These are phyloP conservation scores for Trypanosoma mega DNA, from an alignment of 208 protist genomes.

Conservation along the genomic window DNA sequence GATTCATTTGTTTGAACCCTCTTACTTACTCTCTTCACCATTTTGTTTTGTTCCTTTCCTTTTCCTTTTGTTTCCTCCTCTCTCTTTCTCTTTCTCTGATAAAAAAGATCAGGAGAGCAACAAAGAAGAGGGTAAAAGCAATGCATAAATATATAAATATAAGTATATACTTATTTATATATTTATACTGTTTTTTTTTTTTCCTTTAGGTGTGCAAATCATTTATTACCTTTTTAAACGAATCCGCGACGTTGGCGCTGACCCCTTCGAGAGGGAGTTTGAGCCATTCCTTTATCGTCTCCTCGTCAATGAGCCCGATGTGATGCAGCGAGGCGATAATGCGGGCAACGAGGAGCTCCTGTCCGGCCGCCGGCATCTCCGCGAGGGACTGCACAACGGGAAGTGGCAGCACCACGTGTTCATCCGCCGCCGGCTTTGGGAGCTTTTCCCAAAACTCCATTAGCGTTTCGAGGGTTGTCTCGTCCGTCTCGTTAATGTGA, in stretches of 20 bases:
- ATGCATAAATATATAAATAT: constrained; percentile 17
- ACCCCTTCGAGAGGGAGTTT: constrained; percentile 26
- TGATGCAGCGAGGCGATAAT: constrained; percentile 64
- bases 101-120: constrained; percentile 9
- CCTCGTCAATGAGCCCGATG: constrained; percentile 59
- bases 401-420: constrained; percentile 45
- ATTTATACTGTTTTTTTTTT: too few species aligned
- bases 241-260: constrained; percentile 11
- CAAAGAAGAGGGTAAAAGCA: constrained; percentile 1
- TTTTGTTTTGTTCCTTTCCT: not conserved
- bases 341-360: constrained; percentile 50
- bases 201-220: not conserved
- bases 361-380: constrained; percentile 37
- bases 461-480: constrained; percentile 56
- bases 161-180: constrained; percentile 11
- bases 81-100: not conserved
- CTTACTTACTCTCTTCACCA: not conserved
- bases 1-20: too few species aligned
- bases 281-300: constrained; percentile 51
- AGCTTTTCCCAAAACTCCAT: constrained; percentile 80
- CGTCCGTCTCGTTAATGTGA: constrained; percentile 47
- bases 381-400: constrained; percentile 53
- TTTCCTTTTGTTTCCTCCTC: not conserved
- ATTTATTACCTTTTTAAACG: constrained; percentile 10
- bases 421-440: constrained; percentile 37